A percentile compares a stretch with the other conserved stretches of the same genome.
Conservation (phyloP, 192 early-diverging fungal genomes). For the Gamsiella multidivaricata region DNA sequence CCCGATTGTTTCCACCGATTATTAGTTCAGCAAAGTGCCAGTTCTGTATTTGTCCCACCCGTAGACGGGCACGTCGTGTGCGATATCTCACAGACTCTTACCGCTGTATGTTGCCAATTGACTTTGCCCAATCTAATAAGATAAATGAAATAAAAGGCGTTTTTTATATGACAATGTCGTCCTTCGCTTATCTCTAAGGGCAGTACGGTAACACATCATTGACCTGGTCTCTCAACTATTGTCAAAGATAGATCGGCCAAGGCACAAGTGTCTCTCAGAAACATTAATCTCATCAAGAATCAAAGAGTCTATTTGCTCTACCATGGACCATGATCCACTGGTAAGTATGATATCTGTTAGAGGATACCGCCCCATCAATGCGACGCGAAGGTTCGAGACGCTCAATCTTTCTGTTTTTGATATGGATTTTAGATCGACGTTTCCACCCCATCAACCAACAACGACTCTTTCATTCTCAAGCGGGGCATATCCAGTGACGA, state of each 20-base stretch:
- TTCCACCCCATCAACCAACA: constrained; percentile 23
- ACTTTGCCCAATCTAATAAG: too few species aligned
- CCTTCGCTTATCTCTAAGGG: too few species aligned
- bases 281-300: neutral
- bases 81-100: neutral
- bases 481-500: constrained; percentile 28
- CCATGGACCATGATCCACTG: constrained; percentile 5
- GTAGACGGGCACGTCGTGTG: too few species aligned
- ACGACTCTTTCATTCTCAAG: constrained; percentile 20
- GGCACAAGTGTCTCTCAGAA: neutral
- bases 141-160: too few species aligned
- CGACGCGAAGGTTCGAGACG: too few species aligned
- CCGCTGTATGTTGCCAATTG: too few species aligned
- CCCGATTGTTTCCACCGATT: neutral
- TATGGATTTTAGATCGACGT: constrained; percentile 6
- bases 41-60: neutral
- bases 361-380: too few species aligned
- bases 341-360: neutral
- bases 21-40: neutral
- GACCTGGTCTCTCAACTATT: too few species aligned
- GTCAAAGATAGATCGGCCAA: neutral
- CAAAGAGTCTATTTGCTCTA: neutral
- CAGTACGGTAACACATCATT: too few species aligned
- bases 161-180: too few species aligned
- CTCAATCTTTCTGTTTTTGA: neutral